Evolutionary conservation across 805 yeast species (phyloP), one percentile per base, ranked within the genome.

Genomic region (Nakazawaea ishiwadae): DNA sequence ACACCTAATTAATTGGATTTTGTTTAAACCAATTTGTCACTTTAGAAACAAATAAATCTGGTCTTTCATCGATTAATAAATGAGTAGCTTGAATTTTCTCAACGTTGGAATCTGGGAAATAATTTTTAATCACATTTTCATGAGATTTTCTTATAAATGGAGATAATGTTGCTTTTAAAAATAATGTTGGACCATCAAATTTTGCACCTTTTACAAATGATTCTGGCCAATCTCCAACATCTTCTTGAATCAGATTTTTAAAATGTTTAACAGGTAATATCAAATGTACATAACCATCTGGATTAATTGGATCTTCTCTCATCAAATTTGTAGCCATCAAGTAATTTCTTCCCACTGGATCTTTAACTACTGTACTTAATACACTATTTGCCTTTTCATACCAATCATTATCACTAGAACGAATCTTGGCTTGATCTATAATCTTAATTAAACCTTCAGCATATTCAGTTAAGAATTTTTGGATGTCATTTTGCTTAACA

Each of bases 81-180:
- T 66, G 71, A 14, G 66, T 62, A 30, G 61, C 44, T 21, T 63
- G 56, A 26, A 54, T 58, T 20, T 51, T 53, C 18, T 46, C 49
- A 15, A 39, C 30, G 12, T 37, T 26, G 11, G 51, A 23, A 24
- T 58, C 27, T n/a, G 57, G 29, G 48, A 64, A 66, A 44, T 58
- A 59, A 5, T 38, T 33, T 1, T 53, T 50, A 40, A 65, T 65
- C 2, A 16, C 21, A 3, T 39, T 39, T 12, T 45, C 46, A 28
- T 56, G 59, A 35, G 62, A 46, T 3, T 59, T 59, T 12, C 51
- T 53, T 12, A 77, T 64, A 42, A 76, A 70, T 0, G 56, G 51
- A 2, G 79, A 72, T 12, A 60, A 43, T 14, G 53, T 42, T 3
- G 73, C 81, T 42, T 66, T 64, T 52, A 77, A 55, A 37, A 77